Conservation (phyloP, 768 basidiomycete genomes). For the Termitomyces sp. region DNA sequence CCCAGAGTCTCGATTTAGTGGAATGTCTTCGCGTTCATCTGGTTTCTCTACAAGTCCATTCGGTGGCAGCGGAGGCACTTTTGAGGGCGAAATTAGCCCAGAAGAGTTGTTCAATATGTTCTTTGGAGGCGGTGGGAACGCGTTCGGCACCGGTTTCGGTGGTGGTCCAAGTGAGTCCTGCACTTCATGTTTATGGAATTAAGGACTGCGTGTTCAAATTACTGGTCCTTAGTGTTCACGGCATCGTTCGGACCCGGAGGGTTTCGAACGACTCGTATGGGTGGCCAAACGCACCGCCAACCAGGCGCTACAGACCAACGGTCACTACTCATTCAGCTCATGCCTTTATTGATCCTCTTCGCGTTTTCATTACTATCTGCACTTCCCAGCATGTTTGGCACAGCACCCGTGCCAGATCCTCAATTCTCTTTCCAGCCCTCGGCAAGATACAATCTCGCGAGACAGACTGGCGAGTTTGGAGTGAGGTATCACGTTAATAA, state of each 20-base stretch:
- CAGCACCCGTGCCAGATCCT: slow-evolving; percentile 71
- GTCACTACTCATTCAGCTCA: slow-evolving; percentile 66
- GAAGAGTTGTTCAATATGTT: slow-evolving; percentile 99
- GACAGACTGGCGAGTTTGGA: slow-evolving; percentile 64
- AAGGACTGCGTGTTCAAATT: neutral
- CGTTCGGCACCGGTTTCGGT: slow-evolving; percentile 46
- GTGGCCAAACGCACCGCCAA: slow-evolving; percentile 30
- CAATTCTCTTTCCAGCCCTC: slow-evolving; percentile 65
- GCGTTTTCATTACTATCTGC: slow-evolving; percentile 79
- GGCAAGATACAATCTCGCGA: slow-evolving; percentile 59
- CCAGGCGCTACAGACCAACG: slow-evolving; percentile 42
- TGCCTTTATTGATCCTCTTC: slow-evolving; percentile 82
- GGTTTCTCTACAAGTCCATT: slow-evolving; percentile 50
- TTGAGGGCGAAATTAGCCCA: slow-evolving; percentile 85
- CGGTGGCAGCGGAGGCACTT: slow-evolving; percentile 40
- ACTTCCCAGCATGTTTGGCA: slow-evolving; percentile 70
- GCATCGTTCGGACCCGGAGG: slow-evolving; percentile 79
- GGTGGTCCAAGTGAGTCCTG: slow-evolving; percentile 45
- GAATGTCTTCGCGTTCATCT: slow-evolving; percentile 54
- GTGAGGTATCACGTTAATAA: slow-evolving; percentile 84
- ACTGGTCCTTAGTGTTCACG: slow-evolving; percentile 53
- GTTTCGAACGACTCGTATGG: slow-evolving; percentile 66
- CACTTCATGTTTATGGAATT: neutral
- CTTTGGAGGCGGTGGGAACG: slow-evolving; percentile 74
- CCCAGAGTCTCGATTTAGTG: slow-evolving; percentile 78